phyloP scores from a whole-genome alignment of 257 asterid genomes.

The Leonotis leonurus region DNA sequence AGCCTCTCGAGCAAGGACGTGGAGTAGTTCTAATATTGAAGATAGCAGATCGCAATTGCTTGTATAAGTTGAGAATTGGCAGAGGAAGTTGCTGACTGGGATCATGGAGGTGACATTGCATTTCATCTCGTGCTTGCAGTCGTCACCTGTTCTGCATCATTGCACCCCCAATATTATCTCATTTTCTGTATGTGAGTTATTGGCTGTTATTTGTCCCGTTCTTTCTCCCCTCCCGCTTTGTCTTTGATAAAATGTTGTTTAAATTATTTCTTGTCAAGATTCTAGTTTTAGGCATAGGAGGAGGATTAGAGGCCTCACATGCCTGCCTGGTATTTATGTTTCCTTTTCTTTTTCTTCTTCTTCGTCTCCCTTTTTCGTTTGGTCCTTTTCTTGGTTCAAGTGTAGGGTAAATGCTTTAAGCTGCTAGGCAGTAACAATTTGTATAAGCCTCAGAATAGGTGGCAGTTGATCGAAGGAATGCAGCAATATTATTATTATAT shows the following conservation, averaged over 20 bases:
- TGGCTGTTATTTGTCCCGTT: constrained; percentile 32
- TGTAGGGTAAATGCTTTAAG: constrained; percentile 37
- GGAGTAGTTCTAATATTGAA: constrained; percentile 27
- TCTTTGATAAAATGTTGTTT: constrained; percentile 9
- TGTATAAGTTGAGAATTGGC: too few relatives aligned
- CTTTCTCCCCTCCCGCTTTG: background rate
- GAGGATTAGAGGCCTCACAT: constrained; percentile 20
- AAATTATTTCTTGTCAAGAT: constrained; percentile 25
- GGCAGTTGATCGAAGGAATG: constrained; percentile 34
- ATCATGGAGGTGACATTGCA: constrained; percentile 44
- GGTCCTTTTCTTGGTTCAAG: constrained; percentile 16
- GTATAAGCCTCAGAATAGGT: constrained; percentile 37
- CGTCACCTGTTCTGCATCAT: constrained; percentile 13
- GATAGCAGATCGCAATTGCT: constrained; percentile 25
- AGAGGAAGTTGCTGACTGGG: constrained; percentile 33
- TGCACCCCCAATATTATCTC: constrained; percentile 12
- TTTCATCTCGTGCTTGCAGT: constrained; percentile 36
- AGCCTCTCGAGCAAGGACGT: constrained; percentile 40
- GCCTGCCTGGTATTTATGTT: constrained; percentile 29
- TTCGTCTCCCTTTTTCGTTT: background rate
- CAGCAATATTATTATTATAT: constrained; percentile 27
- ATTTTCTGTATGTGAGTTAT: constrained; percentile 30
- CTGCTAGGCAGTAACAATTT: constrained; percentile 32
- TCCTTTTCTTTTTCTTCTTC: too few relatives aligned
- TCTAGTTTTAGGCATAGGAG: constrained; percentile 34